These are phyloP conservation scores for Hirsutella thompsonii DNA, from an alignment of 2,329 filamentous ascomycete genomes.

Conservation along the genomic window DNA sequence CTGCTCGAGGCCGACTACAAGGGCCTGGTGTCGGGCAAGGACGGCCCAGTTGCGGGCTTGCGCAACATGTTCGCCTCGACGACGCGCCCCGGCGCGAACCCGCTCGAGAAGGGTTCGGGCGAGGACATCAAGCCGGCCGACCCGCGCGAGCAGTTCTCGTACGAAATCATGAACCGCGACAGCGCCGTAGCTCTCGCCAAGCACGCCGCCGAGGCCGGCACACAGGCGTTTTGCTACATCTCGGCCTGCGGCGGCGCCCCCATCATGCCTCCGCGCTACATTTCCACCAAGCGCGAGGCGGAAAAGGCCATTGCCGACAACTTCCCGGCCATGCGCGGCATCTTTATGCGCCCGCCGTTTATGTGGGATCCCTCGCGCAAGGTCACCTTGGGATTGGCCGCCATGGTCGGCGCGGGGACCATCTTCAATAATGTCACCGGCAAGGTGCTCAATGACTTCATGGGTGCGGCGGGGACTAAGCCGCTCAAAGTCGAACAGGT, in stretches of 20 bases:
- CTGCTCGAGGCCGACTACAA: slow-evolving; percentile 97
- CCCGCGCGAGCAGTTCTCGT: slow-evolving; percentile 68
- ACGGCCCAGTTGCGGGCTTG: slow-evolving; percentile 69
- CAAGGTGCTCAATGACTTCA: slow-evolving; percentile 59
- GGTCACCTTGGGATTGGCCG: slow-evolving; percentile 76
- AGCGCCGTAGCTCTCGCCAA: slow-evolving; percentile 71
- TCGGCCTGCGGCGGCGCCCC: slow-evolving; percentile 81
- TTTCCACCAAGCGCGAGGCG: slow-evolving; percentile 83
- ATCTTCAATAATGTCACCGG: slow-evolving; percentile 68
- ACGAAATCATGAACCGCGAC: slow-evolving; percentile 96
- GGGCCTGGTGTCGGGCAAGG: slow-evolving; percentile 69
- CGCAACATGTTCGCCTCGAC: slow-evolving; percentile 62
- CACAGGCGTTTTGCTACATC: slow-evolving; percentile 69
- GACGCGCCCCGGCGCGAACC: slow-evolving; percentile 54
- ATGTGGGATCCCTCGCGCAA: slow-evolving; percentile 75
- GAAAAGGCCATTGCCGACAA: slow-evolving; percentile 61
- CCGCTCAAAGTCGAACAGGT: slow-evolving; percentile 80
- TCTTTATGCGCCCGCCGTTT: slow-evolving; percentile 80
- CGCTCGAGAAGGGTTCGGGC: slow-evolving; percentile 47
- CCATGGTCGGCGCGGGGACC: slow-evolving; percentile 59
- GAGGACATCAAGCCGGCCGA: slow-evolving; percentile 53
- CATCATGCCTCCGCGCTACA: slow-evolving; percentile 72
- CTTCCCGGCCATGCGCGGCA: slow-evolving; percentile 61
- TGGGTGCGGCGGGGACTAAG: slow-evolving; percentile 76
- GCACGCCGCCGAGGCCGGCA: slow-evolving; percentile 53